Conservation (phyloP, 176 grass and related monocot species). For the Eragrostis curvula region DNA sequence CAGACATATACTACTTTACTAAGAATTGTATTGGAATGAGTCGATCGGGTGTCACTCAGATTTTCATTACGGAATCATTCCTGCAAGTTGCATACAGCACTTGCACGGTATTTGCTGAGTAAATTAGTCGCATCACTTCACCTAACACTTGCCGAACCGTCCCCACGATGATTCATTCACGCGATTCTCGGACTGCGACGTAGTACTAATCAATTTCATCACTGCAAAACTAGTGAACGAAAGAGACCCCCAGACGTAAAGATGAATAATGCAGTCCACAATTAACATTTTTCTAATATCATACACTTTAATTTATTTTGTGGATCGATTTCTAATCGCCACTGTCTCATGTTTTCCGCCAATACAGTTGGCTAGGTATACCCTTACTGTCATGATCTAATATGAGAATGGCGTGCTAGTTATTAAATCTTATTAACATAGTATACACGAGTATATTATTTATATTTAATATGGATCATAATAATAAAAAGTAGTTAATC, state of each 20-base stretch:
- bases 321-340: no score
- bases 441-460: no score
- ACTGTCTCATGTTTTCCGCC: no score
- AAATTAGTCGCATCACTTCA: constrained; percentile 13
- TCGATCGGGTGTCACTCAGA: constrained; percentile 42
- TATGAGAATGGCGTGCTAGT: neutral
- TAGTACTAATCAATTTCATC: constrained; percentile 4
- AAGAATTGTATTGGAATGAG: constrained; percentile 39
- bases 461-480: no score
- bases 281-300: no score
- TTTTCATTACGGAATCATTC: constrained; percentile 40
- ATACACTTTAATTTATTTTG: no score
- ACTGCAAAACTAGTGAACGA: neutral
- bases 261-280: neutral
- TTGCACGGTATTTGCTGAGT: constrained; percentile 14
- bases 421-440: no score
- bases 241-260: neutral
- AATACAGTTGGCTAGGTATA: no score
- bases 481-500: no score
- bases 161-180: constrained; percentile 31
- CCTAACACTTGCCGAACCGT: constrained; percentile 25
- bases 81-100: constrained; percentile 7
- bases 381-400: neutral
- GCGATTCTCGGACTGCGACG: constrained; percentile 15
- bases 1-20: constrained; percentile 3